These are phyloP conservation scores for Aspergillus brunneoviolaceus DNA, from an alignment of 2,329 filamentous ascomycete genomes.

Conservation along the genomic window DNA sequence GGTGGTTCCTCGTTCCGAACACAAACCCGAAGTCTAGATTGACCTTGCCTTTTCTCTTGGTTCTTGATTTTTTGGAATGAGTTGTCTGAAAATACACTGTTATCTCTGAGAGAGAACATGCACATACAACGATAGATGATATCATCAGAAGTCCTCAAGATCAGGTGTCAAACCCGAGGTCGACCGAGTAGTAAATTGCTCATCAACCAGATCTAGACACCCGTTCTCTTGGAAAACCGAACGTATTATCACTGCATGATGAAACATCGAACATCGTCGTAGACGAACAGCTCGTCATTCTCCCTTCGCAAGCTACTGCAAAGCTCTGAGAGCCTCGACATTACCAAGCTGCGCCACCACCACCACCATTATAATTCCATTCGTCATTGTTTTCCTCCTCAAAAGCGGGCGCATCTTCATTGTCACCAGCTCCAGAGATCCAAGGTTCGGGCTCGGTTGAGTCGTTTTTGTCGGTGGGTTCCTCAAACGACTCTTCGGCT, in stretches of 20 bases:
- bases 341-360: not conserved
- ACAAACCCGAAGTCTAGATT: not conserved
- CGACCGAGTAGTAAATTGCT: not conserved
- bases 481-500: slow-evolving; percentile 12
- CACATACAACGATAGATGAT: not conserved
- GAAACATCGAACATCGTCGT: slow-evolving; percentile 8
- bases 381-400: not conserved
- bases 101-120: not conserved
- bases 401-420: not conserved
- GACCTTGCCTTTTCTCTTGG: not conserved
- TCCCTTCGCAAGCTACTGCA: not conserved
- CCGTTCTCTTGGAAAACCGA: not conserved
- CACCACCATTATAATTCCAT: not conserved
- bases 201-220: not conserved
- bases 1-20: not conserved
- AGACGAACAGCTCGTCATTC: not conserved
- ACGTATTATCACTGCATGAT: not conserved
- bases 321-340: not conserved
- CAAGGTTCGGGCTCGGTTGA: not conserved
- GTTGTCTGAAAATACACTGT: too few relatives aligned
- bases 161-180: not conserved
- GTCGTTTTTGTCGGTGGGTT: slow-evolving; percentile 4
- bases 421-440: not conserved
- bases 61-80: not conserved
- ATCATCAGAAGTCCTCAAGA: not conserved